phyloP scores from a whole-genome alignment of 1,284 basidiomycete genomes.

The Tilletia horrida region DNA sequence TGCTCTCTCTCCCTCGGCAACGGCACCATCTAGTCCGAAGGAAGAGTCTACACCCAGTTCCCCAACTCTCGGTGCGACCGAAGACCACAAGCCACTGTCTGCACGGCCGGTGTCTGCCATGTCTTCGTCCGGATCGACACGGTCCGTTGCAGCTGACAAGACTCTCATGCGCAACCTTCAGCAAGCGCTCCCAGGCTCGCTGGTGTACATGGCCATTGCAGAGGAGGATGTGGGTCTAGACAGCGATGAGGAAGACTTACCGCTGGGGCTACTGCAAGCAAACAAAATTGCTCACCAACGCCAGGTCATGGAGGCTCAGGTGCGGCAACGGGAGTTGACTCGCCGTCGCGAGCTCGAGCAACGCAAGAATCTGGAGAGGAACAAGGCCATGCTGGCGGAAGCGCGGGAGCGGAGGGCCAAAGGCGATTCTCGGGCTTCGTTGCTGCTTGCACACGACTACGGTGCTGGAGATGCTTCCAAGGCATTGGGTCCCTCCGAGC shows the following conservation, averaged over 20 bases:
- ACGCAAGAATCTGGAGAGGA: constrained; percentile 29
- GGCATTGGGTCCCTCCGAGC: constrained; percentile 1
- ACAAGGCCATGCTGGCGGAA: constrained; percentile 29
- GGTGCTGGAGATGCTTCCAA: constrained; percentile 7
- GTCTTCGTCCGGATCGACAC: too few relatives aligned
- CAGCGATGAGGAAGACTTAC: constrained; percentile 42
- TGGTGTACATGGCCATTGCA: constrained; percentile 8
- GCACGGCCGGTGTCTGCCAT: too few relatives aligned
- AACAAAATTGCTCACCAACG: constrained; percentile 25
- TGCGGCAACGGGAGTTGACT: constrained; percentile 28
- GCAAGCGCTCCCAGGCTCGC: constrained; percentile 3
- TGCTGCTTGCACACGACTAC: constrained; percentile 7
- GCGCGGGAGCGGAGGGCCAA: constrained; percentile 30
- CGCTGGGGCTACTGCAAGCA: constrained; percentile 31
- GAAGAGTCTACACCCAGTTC: constrained; percentile 20
- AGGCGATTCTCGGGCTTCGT: not conserved
- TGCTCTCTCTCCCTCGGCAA: not conserved
- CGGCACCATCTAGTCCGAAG: constrained; percentile 11
- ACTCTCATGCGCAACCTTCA: constrained; percentile 1
- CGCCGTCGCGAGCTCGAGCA: constrained; percentile 25
- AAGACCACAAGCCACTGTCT: too few relatives aligned
- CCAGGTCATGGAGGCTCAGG: constrained; percentile 24
- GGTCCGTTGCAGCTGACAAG: constrained; percentile 19
- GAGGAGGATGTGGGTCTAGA: constrained; percentile 19
- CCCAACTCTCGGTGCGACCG: not conserved